These are phyloP conservation scores for Panaeolus cyanescens DNA, from an alignment of 768 basidiomycete genomes.

Conservation along the genomic window DNA sequence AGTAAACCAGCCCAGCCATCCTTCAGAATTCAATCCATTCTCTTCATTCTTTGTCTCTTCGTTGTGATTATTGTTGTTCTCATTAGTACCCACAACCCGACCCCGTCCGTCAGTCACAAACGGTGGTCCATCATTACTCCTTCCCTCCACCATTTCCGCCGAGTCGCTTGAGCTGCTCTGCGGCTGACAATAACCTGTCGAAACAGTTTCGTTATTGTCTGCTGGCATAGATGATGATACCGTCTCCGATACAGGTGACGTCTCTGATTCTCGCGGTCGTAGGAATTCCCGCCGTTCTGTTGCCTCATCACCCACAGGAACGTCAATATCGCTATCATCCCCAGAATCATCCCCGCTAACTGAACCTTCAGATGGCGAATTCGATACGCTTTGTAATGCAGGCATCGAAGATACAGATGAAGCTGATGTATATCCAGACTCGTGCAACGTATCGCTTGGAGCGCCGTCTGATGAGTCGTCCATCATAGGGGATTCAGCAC, in stretches of 20 bases:
- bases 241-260: conserved; percentile 11
- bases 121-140: conserved; percentile 1
- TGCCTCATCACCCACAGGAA: conserved; percentile 21
- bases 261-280: conserved; percentile 14
- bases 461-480: background rate
- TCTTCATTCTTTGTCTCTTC: conserved; percentile 7
- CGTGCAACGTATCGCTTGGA: background rate
- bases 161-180: background rate
- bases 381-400: conserved; percentile 34
- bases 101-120: conserved; percentile 70
- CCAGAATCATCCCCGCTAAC: conserved; percentile 17
- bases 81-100: conserved; percentile 50
- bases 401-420: conserved; percentile 33
- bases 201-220: conserved; percentile 4
- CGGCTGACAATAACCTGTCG: background rate
- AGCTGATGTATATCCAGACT: conserved; percentile 6
- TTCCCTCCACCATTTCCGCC: background rate
- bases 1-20: conserved; percentile 7
- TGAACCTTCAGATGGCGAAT: conserved; percentile 30
- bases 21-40: background rate
- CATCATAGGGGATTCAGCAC: conserved; percentile 14
- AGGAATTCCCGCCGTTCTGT: background rate
- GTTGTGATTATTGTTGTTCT: conserved; percentile 12
- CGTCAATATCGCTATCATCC: conserved; percentile 20
- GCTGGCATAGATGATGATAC: background rate